Evolutionary conservation across 306 rosid genomes (phyloP).

Genomic region (Coriaria nepalensis): DNA sequence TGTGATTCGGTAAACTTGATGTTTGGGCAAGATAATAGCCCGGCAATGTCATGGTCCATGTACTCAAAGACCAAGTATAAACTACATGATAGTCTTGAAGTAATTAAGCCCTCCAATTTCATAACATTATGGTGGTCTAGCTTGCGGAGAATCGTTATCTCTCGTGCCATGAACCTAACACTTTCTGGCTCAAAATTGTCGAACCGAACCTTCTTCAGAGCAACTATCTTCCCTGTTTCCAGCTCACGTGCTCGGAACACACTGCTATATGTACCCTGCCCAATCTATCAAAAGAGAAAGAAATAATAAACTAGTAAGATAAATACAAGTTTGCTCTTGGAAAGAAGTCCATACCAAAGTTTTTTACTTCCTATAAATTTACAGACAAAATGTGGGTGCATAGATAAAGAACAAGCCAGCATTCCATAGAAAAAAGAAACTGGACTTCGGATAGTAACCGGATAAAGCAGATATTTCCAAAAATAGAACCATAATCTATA

Average conservation of each 20-base stretch:
- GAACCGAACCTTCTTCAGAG: conserved; percentile 93
- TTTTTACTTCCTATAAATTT: too few species aligned
- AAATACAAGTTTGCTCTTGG: neutral
- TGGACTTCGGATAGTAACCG: too few species aligned
- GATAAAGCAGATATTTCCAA: too few species aligned
- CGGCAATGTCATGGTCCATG: conserved; percentile 95
- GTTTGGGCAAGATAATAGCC: conserved; percentile 84
- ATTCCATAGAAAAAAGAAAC: too few species aligned
- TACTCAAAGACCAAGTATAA: conserved; percentile 92
- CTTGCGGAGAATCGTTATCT: conserved; percentile 79
- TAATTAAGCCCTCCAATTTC: conserved; percentile 76
- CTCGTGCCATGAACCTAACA: conserved; percentile 94
- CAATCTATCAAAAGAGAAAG: conserved; percentile 43
- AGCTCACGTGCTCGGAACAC: conserved; percentile 83
- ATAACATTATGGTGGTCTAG: conserved; percentile 89
- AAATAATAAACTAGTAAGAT: conserved; percentile 4
- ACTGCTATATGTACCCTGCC: conserved; percentile 96
- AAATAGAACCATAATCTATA: too few species aligned
- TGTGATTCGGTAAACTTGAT: conserved; percentile 82
- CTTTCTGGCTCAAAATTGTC: conserved; percentile 98
- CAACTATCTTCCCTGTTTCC: conserved; percentile 83
- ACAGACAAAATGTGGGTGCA: too few species aligned
- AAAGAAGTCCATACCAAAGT: too few species aligned
- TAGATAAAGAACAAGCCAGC: too few species aligned
- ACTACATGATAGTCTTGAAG: conserved; percentile 86